Evolutionary conservation across 2,329 filamentous ascomycete species (phyloP), one percentile per base, ranked within the genome.

Genomic region (Clonostachys rhizophaga): DNA sequence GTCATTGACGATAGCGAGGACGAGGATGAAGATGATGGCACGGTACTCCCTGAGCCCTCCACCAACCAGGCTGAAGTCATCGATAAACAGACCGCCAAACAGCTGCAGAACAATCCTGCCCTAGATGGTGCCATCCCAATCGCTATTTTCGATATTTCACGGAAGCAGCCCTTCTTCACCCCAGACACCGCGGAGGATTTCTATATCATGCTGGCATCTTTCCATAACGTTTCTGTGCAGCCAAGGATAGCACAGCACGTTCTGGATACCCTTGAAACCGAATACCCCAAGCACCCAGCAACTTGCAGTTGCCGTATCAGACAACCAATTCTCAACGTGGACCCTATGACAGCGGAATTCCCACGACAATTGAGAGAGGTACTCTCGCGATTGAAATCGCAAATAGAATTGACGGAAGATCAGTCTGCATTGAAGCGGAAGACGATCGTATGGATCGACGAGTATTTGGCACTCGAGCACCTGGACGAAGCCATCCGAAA

Each of bases 61-160:
- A 65, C 64, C 30, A 60, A 58, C 34, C 62, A 69, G 40, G 59
- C 60, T 49, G 67, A 66, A 53, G 76, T 75, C 39, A 71, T 78
- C 43, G 65, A 74, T 53, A 67, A 74, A 48, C 65, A 74, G 47
- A 67, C 69, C 1, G 64, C 68, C 5, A 60, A 67, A 54, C 71
- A 73, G 46, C 70, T 95, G 52, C 75, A 86, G 58, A 83, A 81
- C 48, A 92, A 91, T 43, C 91, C 92, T 5, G 90, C 90, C 10
- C 76, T 96, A 52, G 89, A 87, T 50, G 94, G 94, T n/a, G 94
- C 90, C 14, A 96, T 99, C 55, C 91, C 94, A 3, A 79, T 91
- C 47, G 91, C 92, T 37, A 89, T 99, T 43, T 96, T 96, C 60
- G 90, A 96, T 58, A 83, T 89, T 18, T 86, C 91, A 6, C 83